These are phyloP conservation scores for Carallia pectinifolia DNA, from an alignment of 345 rosid species.

Conservation along the genomic window DNA sequence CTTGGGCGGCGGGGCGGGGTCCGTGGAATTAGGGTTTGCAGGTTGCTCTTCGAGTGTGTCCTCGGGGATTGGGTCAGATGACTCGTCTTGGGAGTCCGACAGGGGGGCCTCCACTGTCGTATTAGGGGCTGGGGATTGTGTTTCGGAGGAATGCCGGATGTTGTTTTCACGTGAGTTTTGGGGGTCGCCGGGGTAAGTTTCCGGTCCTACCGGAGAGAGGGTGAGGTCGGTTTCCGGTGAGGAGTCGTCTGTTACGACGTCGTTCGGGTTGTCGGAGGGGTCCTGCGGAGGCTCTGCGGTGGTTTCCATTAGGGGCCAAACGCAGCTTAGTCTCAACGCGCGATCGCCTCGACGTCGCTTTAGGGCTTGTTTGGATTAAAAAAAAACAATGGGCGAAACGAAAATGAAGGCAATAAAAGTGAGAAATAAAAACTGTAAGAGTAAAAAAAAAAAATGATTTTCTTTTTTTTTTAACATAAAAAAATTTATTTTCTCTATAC, in stretches of 20 bases:
- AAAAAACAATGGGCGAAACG: no score
- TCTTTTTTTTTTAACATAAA: no score
- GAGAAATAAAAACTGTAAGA: no score
- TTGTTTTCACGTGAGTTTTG: slow-evolving; percentile 44
- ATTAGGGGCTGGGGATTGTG: slow-evolving; percentile 34
- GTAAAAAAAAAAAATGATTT: no score
- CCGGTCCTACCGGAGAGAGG: slow-evolving; percentile 21
- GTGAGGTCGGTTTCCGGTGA: slow-evolving; percentile 51
- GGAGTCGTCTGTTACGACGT: slow-evolving; percentile 44
- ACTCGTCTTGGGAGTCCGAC: slow-evolving; percentile 70
- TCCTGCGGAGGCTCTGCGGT: slow-evolving; percentile 22
- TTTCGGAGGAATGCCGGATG: slow-evolving; percentile 35
- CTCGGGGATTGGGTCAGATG: slow-evolving; percentile 60
- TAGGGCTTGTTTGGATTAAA: no score
- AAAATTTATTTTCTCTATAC: no score
- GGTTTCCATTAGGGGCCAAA: slow-evolving; percentile 10
- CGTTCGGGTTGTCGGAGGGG: slow-evolving; percentile 37
- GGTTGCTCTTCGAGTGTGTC: slow-evolving; percentile 30
- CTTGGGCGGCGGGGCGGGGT: slow-evolving; percentile 50
- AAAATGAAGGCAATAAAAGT: no score
- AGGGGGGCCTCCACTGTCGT: slow-evolving; percentile 43
- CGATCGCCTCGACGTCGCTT: no score
- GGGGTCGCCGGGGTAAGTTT: slow-evolving; percentile 33
- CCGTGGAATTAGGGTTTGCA: slow-evolving; percentile 45
- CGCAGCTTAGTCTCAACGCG: no score